phyloP scores from a whole-genome alignment of 805 yeast species.

The Saccharomyces mikatae region DNA sequence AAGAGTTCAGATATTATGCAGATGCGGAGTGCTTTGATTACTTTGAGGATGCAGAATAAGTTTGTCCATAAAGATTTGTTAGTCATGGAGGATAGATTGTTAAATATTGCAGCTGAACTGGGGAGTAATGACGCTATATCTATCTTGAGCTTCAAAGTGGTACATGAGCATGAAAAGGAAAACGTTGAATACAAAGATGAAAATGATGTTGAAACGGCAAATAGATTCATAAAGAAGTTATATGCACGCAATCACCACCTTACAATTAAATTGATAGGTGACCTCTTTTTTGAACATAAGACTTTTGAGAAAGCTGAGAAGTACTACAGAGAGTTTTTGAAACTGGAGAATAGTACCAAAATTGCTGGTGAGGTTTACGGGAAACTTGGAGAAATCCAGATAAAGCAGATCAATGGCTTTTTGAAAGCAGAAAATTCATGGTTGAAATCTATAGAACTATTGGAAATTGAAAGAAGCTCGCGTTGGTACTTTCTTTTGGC shows the following conservation, averaged over 20 bases:
- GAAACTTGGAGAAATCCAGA: slow-evolving; percentile 54
- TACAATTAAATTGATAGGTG: slow-evolving; percentile 72
- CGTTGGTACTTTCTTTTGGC: slow-evolving; percentile 75
- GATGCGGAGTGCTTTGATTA: slow-evolving; percentile 59
- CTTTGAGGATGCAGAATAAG: slow-evolving; percentile 52
- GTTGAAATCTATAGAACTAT: slow-evolving; percentile 50
- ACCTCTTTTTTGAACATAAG: slow-evolving; percentile 49
- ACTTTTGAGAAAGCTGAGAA: slow-evolving; percentile 46
- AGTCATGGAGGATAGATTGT: slow-evolving; percentile 57
- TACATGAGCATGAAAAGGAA: slow-evolving; percentile 33
- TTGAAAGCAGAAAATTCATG: slow-evolving; percentile 48
- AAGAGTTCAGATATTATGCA: slow-evolving; percentile 53
- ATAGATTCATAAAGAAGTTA: slow-evolving; percentile 47
- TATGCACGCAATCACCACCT: slow-evolving; percentile 59
- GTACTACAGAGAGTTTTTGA: slow-evolving; percentile 52
- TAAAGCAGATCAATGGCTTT: slow-evolving; percentile 42
- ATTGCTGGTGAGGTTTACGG: slow-evolving; percentile 67
- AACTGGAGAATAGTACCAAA: slow-evolving; percentile 46
- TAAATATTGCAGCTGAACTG: slow-evolving; percentile 77
- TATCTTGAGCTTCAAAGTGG: slow-evolving; percentile 58
- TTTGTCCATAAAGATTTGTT: slow-evolving; percentile 48
- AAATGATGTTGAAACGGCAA: slow-evolving; percentile 61
- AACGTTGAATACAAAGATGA: slow-evolving; percentile 12
- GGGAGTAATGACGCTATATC: slow-evolving; percentile 80
- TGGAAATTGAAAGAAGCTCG: slow-evolving; percentile 57